Evolutionary conservation across 106 monocot genomes (phyloP).

Genomic region (Dendrobium huoshanense): DNA sequence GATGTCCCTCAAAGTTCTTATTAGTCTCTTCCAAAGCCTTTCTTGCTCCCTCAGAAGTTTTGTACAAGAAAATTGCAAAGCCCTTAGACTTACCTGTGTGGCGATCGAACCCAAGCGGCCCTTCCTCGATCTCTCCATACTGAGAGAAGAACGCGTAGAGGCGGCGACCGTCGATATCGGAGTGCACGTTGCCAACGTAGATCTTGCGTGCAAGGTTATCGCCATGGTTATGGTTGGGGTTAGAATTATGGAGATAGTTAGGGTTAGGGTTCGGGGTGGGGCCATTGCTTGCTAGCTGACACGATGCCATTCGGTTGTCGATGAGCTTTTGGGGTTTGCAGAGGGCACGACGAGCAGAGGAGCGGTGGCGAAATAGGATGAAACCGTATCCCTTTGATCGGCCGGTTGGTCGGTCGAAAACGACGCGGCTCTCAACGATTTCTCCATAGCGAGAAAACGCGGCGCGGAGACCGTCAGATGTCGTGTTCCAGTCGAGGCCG

Average conservation of each 20-base stretch:
- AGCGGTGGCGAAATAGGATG: slow-evolving; percentile 20
- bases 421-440: slow-evolving; percentile 19
- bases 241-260: not conserved
- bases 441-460: slow-evolving; percentile 22
- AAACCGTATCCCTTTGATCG: slow-evolving; percentile 37
- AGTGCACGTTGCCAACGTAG: slow-evolving; percentile 16
- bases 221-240: not conserved
- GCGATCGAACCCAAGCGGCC: slow-evolving; percentile 24
- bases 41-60: slow-evolving; percentile 9
- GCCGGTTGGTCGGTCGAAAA: slow-evolving; percentile 22
- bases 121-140: slow-evolving; percentile 39
- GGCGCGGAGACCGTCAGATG: slow-evolving; percentile 15
- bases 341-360: slow-evolving; percentile 15
- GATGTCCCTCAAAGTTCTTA: slow-evolving; percentile 20
- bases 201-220: slow-evolving; percentile 18
- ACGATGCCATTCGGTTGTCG: slow-evolving; percentile 16
- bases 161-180: not conserved
- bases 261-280: not conserved
- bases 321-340: slow-evolving; percentile 23
- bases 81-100: slow-evolving; percentile 22
- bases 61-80: slow-evolving; percentile 23
- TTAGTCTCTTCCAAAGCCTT: slow-evolving; percentile 16
- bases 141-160: slow-evolving; percentile 18
- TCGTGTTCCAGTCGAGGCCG: slow-evolving; percentile 25
- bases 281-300: slow-evolving; percentile 33